phyloP scores from a whole-genome alignment of 768 basidiomycete species.

The Boletellus emodensis region DNA sequence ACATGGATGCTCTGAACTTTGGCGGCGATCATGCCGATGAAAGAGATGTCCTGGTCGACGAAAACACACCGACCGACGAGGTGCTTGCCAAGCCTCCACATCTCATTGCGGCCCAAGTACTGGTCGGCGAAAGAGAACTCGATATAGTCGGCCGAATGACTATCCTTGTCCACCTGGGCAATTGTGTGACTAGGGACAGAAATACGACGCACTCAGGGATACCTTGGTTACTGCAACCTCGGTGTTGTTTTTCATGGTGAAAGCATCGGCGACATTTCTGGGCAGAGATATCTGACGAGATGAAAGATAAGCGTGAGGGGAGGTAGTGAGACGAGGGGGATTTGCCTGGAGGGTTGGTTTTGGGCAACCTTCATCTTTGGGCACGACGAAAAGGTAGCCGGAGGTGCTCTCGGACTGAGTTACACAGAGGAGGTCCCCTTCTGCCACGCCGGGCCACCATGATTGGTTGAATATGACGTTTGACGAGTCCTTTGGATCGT shows the following conservation, averaged over 20 bases:
- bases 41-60: conserved; percentile 77
- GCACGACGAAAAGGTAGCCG: conserved; percentile 63
- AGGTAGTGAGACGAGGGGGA: not conserved
- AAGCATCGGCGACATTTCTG: conserved; percentile 65
- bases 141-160: conserved; percentile 67
- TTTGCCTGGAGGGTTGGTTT: conserved; percentile 65
- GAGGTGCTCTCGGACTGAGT: conserved; percentile 38
- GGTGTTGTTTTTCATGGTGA: conserved; percentile 64
- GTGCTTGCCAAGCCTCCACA: conserved; percentile 89
- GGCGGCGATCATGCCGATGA: conserved; percentile 78
- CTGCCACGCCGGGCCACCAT: conserved; percentile 73
- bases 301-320: not conserved
- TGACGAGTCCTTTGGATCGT: conserved; percentile 58
- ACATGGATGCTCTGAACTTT: conserved; percentile 80
- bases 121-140: conserved; percentile 94
- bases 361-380: conserved; percentile 54
- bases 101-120: conserved; percentile 92
- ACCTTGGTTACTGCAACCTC: conserved; percentile 75
- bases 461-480: conserved; percentile 66
- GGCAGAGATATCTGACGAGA: conserved; percentile 66
- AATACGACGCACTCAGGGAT: not conserved
- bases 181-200: conserved; percentile 12
- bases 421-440: conserved; percentile 71
- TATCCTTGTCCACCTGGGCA: conserved; percentile 60
- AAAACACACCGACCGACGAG: conserved; percentile 80